Evolutionary conservation across 768 basidiomycete species (phyloP).

Genomic region (Suillus clintonianus): DNA sequence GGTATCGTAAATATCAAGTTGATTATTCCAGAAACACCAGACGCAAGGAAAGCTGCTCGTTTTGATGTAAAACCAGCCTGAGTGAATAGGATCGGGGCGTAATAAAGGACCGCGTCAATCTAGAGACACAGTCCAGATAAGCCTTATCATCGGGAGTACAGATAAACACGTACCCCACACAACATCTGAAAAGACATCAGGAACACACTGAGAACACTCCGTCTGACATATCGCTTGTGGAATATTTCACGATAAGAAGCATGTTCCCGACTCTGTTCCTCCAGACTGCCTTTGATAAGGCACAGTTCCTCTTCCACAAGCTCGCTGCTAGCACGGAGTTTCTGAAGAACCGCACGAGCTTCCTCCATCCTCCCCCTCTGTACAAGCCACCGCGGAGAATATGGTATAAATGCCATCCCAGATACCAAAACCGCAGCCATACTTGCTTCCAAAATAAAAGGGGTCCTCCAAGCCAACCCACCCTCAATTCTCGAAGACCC

Average conservation of each 20-base stretch:
- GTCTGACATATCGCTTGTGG: conserved; percentile 27
- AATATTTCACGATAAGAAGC: conserved; percentile 30
- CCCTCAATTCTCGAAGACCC: conserved; percentile 21
- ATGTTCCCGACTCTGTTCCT: conserved; percentile 19
- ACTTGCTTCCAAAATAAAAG: conserved; percentile 28
- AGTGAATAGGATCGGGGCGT: conserved; percentile 49
- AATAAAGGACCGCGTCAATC: conserved; percentile 35
- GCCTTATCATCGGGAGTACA: background rate
- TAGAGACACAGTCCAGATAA: conserved; percentile 3
- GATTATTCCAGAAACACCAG: conserved; percentile 50
- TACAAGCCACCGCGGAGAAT: conserved; percentile 30
- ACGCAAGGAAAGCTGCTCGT: conserved; percentile 52
- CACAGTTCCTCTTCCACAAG: conserved; percentile 22
- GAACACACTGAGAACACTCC: conserved; percentile 44
- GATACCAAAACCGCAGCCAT: conserved; percentile 16
- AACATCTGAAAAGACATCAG: conserved; percentile 48
- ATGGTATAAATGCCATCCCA: conserved; percentile 25
- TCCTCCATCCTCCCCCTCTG: conserved; percentile 33
- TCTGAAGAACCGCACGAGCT: conserved; percentile 31
- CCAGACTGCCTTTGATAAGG: conserved; percentile 19
- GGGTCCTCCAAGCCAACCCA: conserved; percentile 28
- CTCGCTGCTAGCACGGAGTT: conserved; percentile 12
- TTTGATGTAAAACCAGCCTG: conserved; percentile 51
- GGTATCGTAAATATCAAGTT: conserved; percentile 41
- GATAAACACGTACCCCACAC: conserved; percentile 19